Base-by-base conservation (phyloP, 139 green algal genomes). In the Tetraselmis striata region DNA sequence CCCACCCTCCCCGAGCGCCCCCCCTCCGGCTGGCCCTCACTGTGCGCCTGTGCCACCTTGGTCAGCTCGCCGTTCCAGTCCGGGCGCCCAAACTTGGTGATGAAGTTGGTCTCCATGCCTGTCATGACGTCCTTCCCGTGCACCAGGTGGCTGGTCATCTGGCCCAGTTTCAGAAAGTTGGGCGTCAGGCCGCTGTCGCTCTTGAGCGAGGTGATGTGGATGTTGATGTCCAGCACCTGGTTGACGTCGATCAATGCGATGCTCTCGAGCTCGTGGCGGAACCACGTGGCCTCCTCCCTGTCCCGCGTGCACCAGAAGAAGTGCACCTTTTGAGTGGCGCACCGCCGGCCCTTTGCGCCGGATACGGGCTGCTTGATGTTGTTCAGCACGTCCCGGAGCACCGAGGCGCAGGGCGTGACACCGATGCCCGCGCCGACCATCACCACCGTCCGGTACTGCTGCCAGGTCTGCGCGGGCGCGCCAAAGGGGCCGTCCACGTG, bases 201-300 rank as follows among this genome's bases (percentile, higher is more conserved):
- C 59, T 77, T 81, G 23, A 84, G 28, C 22, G 59, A 80, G 1
- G 80, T 84, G 45, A 84, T 29, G 59, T 84, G 80, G 80, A 84
- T 84, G 59, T 84, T 84, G 29, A 85, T 29, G 77, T 85, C 82
- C n/a, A 85, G 82, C 23, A 85, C n/a, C 25, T 32, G 2, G 29
- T 30, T 28, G 18, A 18, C 18, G 45, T 67, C 45, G 45, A 67
- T 67, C 45, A 25, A 18, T 25, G 45, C 45, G 45, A 67, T 67
- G 45, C 45, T 67, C 45, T 67, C 45, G 45, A 67, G 45, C 45
- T 67, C 45, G 45, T 67, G 45, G 11, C 45, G 45, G 45, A 67
- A 67, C 45, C 45, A 67, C 5, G 45, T 67, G 45, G 45, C 45
- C 45, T 67, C 45, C 18, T 67, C 45, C 45, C 18, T 67, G 11